Conservation (phyloP, 2,329 filamentous ascomycete genomes). For the Beauveria varroae region DNA sequence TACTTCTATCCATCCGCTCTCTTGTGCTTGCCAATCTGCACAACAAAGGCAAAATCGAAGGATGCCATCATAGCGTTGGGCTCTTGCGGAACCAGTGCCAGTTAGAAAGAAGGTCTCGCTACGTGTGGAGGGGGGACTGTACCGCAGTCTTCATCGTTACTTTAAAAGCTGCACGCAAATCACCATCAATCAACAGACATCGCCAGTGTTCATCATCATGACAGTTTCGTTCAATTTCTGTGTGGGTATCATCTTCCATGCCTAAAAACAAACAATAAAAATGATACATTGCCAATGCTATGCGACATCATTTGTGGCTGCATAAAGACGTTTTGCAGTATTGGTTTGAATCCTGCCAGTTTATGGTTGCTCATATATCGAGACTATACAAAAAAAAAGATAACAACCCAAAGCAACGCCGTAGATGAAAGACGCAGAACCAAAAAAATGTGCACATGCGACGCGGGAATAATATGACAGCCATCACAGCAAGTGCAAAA, state of each 20-base stretch:
- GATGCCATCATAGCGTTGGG: too few relatives aligned
- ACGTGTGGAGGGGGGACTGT: too few relatives aligned
- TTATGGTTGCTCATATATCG: background rate
- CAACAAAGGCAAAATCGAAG: too few relatives aligned
- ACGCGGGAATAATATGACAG: background rate
- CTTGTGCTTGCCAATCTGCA: too few relatives aligned
- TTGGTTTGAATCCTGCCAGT: background rate
- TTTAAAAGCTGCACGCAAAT: background rate
- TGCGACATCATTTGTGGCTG: background rate
- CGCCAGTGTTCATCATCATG: too few relatives aligned
- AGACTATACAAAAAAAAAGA: constrained; percentile 1
- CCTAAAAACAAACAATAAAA: background rate
- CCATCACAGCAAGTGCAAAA: too few relatives aligned
- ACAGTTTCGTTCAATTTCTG: background rate
- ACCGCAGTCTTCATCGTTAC: too few relatives aligned
- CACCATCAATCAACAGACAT: too few relatives aligned
- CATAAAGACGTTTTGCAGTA: background rate
- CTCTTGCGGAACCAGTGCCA: too few relatives aligned
- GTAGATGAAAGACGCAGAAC: background rate
- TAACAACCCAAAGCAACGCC: background rate
- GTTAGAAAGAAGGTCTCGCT: too few relatives aligned
- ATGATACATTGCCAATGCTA: background rate
- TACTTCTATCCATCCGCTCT: too few relatives aligned
- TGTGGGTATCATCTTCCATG: constrained; percentile 3
- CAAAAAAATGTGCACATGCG: background rate